phyloP scores from a whole-genome alignment of 2,329 filamentous ascomycete species.

The Herpotrichia juniperi region DNA sequence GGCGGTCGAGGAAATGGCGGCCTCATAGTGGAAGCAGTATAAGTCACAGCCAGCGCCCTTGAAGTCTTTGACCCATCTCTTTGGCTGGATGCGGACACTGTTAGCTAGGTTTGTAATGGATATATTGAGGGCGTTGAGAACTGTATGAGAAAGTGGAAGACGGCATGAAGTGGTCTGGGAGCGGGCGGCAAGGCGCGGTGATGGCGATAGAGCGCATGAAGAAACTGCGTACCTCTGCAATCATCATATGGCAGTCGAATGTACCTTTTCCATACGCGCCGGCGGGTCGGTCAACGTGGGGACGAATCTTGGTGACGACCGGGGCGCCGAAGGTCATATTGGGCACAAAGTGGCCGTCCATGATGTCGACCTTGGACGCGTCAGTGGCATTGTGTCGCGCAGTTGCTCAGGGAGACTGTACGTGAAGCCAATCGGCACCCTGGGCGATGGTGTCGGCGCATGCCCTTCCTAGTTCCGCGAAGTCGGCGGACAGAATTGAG shows the following conservation, averaged over 20 bases:
- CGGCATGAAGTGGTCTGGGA: background rate
- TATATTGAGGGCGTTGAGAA: constrained; percentile 17
- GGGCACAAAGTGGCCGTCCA: constrained; percentile 98
- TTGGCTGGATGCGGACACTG: constrained; percentile 65
- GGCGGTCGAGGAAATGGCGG: constrained; percentile 80
- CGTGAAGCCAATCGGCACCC: constrained; percentile 67
- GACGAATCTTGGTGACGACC: constrained; percentile 91
- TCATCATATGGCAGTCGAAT: constrained; percentile 99
- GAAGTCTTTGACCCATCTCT: constrained; percentile 98
- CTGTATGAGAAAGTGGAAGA: constrained; percentile 6
- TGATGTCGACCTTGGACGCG: constrained; percentile 95
- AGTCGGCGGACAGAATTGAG: constrained; percentile 97
- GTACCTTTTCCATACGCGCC: constrained; percentile 79
- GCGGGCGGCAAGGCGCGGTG: constrained; percentile 18
- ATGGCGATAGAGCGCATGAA: constrained; percentile 1
- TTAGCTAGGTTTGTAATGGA: constrained; percentile 16
- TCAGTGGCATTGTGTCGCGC: constrained; percentile 49
- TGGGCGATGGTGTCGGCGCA: constrained; percentile 85
- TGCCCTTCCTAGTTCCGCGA: constrained; percentile 83
- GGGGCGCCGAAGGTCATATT: constrained; percentile 98
- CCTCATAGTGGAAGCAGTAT: constrained; percentile 99
- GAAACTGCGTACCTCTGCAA: constrained; percentile 74
- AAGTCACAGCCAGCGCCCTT: constrained; percentile 92
- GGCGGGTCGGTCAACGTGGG: constrained; percentile 78
- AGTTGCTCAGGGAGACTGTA: constrained; percentile 21